Evolutionary conservation across 805 yeast species (phyloP).

Genomic region (Cyberlindnera maclurae): DNA sequence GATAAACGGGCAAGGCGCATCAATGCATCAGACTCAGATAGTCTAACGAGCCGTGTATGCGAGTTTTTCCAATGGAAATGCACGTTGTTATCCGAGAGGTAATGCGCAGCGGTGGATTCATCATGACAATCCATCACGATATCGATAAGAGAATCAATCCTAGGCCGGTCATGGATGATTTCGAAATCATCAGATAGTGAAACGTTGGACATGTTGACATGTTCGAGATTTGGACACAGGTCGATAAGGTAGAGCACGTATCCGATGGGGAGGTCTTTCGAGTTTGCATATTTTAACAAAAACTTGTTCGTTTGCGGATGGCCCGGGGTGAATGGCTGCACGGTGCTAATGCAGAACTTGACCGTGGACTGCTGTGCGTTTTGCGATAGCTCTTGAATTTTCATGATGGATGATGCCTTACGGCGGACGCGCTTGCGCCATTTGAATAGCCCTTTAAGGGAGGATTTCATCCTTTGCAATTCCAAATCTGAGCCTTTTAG

Average conservation of each 20-base stretch:
- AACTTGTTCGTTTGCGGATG: slow-evolving; percentile 63
- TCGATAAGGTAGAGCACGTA: slow-evolving; percentile 59
- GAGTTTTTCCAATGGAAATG: slow-evolving; percentile 19
- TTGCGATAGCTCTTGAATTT: too few species aligned
- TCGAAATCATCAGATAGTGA: slow-evolving; percentile 64
- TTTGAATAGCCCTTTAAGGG: slow-evolving; percentile 5
- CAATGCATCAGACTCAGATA: slow-evolving; percentile 21
- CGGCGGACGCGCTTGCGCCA: too few species aligned
- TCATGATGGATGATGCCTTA: too few species aligned
- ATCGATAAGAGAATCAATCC: slow-evolving; percentile 18
- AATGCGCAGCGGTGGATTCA: neutral
- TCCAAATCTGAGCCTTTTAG: slow-evolving; percentile 5
- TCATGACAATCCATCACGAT: slow-evolving; percentile 9
- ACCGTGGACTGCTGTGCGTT: too few species aligned
- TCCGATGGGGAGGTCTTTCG: slow-evolving; percentile 79
- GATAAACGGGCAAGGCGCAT: slow-evolving; percentile 27
- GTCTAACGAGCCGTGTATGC: slow-evolving; percentile 10
- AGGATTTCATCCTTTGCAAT: slow-evolving; percentile 2
- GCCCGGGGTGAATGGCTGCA: slow-evolving; percentile 28
- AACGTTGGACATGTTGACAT: slow-evolving; percentile 52
- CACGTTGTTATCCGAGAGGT: slow-evolving; percentile 19
- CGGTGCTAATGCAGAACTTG: too few species aligned
- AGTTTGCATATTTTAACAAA: slow-evolving; percentile 51
- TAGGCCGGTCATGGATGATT: slow-evolving; percentile 23
- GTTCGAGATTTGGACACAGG: slow-evolving; percentile 55